Percentiles rank a stretch among this genome's conserved stretches.
Conservation (phyloP, 495 filamentous ascomycete species). For the Delitschia confertaspora region DNA sequence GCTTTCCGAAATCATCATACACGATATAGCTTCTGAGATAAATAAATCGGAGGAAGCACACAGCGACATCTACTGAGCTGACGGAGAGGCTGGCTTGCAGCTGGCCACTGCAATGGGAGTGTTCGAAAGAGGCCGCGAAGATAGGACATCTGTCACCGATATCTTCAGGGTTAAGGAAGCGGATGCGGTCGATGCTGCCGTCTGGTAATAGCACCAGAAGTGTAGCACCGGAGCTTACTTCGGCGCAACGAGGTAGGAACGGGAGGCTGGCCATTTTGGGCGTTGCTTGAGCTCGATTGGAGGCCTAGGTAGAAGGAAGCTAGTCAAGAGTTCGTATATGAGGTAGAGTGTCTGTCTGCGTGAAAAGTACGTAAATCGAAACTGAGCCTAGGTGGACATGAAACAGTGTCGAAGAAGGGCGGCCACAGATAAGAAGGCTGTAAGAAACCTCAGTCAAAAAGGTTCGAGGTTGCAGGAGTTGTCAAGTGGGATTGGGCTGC, state of each 20-base stretch:
- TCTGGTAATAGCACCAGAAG: slow-evolving; percentile 20
- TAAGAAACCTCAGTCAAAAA: too few species aligned
- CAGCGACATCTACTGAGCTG: slow-evolving; percentile 18
- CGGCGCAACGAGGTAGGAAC: slow-evolving; percentile 8
- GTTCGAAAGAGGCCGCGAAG: slow-evolving; percentile 29
- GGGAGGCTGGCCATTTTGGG: slow-evolving; percentile 9
- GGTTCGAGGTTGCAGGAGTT: too few species aligned
- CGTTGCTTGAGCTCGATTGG: background rate
- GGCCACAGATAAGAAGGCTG: too few species aligned
- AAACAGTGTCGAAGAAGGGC: too few species aligned
- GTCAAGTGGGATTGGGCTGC: too few species aligned
- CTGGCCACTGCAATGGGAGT: background rate
- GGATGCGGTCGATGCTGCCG: slow-evolving; percentile 18
- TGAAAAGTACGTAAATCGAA: too few species aligned
- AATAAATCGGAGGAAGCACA: slow-evolving; percentile 31
- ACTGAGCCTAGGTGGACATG: too few species aligned
- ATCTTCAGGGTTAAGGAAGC: slow-evolving; percentile 15
- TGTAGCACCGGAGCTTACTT: slow-evolving; percentile 21
- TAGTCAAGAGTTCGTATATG: too few species aligned
- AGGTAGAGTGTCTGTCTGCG: too few species aligned
- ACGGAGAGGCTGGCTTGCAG: slow-evolving; percentile 22
- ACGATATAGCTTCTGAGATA: slow-evolving; percentile 29
- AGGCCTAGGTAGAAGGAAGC: too few species aligned
- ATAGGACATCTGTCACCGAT: slow-evolving; percentile 26
- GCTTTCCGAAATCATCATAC: slow-evolving; percentile 1